Evolutionary conservation across 2,329 filamentous ascomycete species (phyloP), one percentile per base, ranked within the genome.

Genomic region (Passalora sequoiae): DNA sequence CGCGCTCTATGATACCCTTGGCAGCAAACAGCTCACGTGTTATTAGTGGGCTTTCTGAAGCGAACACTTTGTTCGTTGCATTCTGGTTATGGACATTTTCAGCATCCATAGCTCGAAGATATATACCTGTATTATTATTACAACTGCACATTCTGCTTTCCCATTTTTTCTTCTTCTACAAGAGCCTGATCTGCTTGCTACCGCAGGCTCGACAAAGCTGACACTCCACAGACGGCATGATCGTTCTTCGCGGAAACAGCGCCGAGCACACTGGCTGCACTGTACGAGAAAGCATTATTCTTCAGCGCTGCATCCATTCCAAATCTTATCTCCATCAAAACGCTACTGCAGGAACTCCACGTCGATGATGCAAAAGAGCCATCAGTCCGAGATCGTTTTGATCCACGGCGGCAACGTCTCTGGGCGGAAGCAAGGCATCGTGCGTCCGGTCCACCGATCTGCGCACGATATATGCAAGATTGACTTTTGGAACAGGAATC

Each of bases 1-100:
- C 49, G n/a, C n/a, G 52, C 51, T 50, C 45, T 49, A 55, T 55
- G 52, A 55, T 55, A 53, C 52, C 49, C 49, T 50, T 43, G 43
- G 37, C 36, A 47, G 46, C 42, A 49, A 38, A 43, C 24, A 38
- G 40, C 43, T 37, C 43, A 16, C n/a, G n/a, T n/a, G n/a, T n/a
- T n/a, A n/a, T 29, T 30, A 46, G 43, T 20, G 40, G 37, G 47
- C 25, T 35, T 39, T 38, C 33, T 19, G 30, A 7, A 20, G 16
- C 16, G 9, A 36, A n/a, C n/a, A n/a, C n/a, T n/a, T n/a, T n/a
- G n/a, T 36, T 36, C 24, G 33, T n/a, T 21, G 19, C 24, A 13
- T 13, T 36, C 19, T 36, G 19, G 33, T 13, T 36, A 19, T 35
- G 10, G 16, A 6, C 8, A 24, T 2, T 6, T 15, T 12, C 20